Evolutionary conservation across 306 rosid genomes (phyloP), one percentile per base, ranked within the genome.

Genomic region (Prunus armeniaca): DNA sequence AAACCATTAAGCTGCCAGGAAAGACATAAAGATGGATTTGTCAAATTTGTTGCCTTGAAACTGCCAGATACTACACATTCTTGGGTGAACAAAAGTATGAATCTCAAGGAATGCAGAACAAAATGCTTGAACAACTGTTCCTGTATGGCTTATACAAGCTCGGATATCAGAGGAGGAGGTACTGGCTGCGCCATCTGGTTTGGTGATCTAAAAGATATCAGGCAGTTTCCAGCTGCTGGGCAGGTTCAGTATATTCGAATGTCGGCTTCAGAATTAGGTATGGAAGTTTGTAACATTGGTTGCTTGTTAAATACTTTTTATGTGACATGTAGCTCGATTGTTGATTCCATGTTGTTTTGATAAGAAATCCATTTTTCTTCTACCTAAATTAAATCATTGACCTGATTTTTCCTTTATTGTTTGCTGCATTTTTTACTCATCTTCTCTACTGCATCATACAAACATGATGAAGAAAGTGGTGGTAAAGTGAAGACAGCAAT

Each of bases 131-230:
- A 45, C 47, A 83, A 89, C 52, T 89, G 97, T 62, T 78, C 89
- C 4, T 91, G 95, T 72, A 81, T 64, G 55, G 91, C 91, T 50
- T 89, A 81, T 71, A 65, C 89, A 6, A 83, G 81, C 61, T 25
- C 79, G 1, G 87, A 87, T 75, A 71, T 76, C 25, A 79, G 85
- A 78, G 96, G 93, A 3, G 88, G 78, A 62, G 93, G 90, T 5
- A 85, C 41, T 34, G 41, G 41, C 41, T 34, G 41, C 41, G 41
- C 41, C 41, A 34, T 34, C 41, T 34, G 41, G 91, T 83, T 79
- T 71, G 83, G 80, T 75, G 86, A 76, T 72, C 81, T 89, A 9
- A 27, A 24, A 13, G 88, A 89, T 73, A 56, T 89, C 1, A 83
- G 84, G 76, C 68, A 75, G 27, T 24, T 83, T 58, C 4, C 79